Evolutionary conservation across 257 asterid genomes (phyloP), one percentile per base, ranked within the genome.

Genomic region (Gardenia jasminoides): DNA sequence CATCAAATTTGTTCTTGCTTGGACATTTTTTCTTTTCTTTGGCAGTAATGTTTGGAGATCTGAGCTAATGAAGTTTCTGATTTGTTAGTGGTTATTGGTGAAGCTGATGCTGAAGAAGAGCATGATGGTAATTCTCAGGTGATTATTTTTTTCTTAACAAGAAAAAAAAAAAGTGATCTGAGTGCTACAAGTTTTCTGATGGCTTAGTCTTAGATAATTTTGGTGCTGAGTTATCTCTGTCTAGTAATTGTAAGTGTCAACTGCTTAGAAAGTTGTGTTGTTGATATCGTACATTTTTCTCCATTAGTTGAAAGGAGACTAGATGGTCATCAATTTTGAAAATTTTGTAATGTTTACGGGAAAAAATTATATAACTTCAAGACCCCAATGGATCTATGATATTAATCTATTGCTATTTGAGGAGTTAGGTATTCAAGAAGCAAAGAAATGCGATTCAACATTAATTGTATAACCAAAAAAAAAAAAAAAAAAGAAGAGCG

Each of bases 61-160:
- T 81, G 78, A 78, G 65, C 50, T 79, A 72, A 73, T 50, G 41
- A 46, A 59, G 66, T 52, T 82, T 36, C 44, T 83, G 56, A 78
- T 78, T 80, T 84, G 17, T 72, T 39, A 89, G 95, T 88, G 87
- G 83, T 80, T 65, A 86, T 85, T 75, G 92, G 85, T 82, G 94
- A 87, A 43, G 84, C 75, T 17, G 94, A 80, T 30, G 79, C 78
- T 82, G 91, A 85, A 46, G 94, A 89, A 36, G 94, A 88, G 68
- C 85, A 80, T 80, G 93, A 84, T 78, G 92, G 81, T 76, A 77
- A 87, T 91, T 81, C 87, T 83, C 96, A 86, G 97, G 99, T 94
- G 41, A 86, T 54, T 17, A 19, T 76, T 70, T 76, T 76, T 78
- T 31, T 78, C 41, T 36, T 36, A 36, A 36, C 41, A 3, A 36